Percentiles rank a stretch among this genome's conserved stretches.
phyloP scores from a whole-genome alignment of 805 yeast species.

The Scheffersomyces lignosus region DNA sequence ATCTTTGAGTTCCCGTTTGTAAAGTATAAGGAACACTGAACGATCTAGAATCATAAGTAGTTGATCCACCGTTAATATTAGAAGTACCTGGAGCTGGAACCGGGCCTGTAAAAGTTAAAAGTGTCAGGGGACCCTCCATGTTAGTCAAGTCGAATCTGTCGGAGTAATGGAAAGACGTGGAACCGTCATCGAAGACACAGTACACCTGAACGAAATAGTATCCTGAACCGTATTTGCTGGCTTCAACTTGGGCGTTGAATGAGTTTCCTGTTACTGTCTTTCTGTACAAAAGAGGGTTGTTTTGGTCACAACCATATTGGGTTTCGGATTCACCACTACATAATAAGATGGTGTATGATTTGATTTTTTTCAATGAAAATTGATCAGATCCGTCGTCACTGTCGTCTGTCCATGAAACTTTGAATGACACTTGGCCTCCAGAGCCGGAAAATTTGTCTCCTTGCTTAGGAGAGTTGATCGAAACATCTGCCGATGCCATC shows the following conservation, averaged over 20 bases:
- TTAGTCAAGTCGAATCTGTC: slow-evolving; percentile 63
- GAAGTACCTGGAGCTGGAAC: slow-evolving; percentile 45
- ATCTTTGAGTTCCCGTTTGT: slow-evolving; percentile 79
- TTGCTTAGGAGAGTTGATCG: slow-evolving; percentile 39
- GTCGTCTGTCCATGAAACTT: slow-evolving; percentile 52
- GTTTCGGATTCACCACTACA: slow-evolving; percentile 70
- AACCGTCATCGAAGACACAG: slow-evolving; percentile 41
- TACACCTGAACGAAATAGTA: slow-evolving; percentile 70
- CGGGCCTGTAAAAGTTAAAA: slow-evolving; percentile 39
- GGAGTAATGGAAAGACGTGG: slow-evolving; percentile 64
- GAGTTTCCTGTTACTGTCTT: slow-evolving; percentile 16
- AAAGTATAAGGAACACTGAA: slow-evolving; percentile 68
- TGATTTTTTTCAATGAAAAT: slow-evolving; percentile 47
- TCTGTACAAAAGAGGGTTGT: slow-evolving; percentile 20
- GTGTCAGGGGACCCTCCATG: slow-evolving; percentile 58
- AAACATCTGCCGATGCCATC: slow-evolving; percentile 47
- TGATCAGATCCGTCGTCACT: slow-evolving; percentile 46
- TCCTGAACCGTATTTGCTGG: slow-evolving; percentile 59
- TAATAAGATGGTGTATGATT: slow-evolving; percentile 51
- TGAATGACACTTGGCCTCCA: slow-evolving; percentile 32
- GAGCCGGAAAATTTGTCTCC: slow-evolving; percentile 42
- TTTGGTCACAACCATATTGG: slow-evolving; percentile 41
- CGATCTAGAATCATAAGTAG: slow-evolving; percentile 39
- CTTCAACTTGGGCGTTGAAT: slow-evolving; percentile 45
- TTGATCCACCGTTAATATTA: slow-evolving; percentile 17